Base-by-base conservation (phyloP, 139 green algal species). In the Marvania coccoides region DNA sequence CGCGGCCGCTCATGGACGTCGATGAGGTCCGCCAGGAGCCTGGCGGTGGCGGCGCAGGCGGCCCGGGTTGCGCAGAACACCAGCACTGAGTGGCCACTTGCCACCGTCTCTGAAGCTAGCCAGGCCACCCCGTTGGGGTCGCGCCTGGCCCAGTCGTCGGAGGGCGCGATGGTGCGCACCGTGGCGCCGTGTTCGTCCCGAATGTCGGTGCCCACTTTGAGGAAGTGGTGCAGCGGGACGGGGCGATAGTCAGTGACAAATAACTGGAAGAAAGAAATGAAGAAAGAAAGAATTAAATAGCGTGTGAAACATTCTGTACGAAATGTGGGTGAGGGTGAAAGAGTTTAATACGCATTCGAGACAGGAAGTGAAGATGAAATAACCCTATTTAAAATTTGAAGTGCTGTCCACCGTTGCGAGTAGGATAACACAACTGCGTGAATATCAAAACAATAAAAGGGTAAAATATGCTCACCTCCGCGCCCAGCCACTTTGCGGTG, bases 51-150 rank as follows among this genome's bases (percentile, higher is more conserved):
- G 61, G 77, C 61, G 59, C 81, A 87, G n/a, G 31, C 61, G 48
- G 34, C 46, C 65, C 90, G 89, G 40, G 83, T 85, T 39, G 61
- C 72, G 71, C 91, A 97, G 69, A 97, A 97, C 3, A 97, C 69
- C 9, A 97, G 78, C 24, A 93, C 88, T n/a, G 80, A 87, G 69
- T 95, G 69, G 4, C 82, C 79, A 2, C 79, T 64, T 23, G 77
- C 30, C 26, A 90, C 61, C 0, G 82, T 92, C 66, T 94, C 86
- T 9, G 73, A 28, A 3, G 69, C 64, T 1, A 98, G 84, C 53
- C 68, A 30, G 0, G 71, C 83, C 6, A 89, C 34, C 28, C 83
- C 81, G 68, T 91, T 83, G 0, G 58, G 33, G 64, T 97, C 90
- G 14, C 47, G 24, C 46, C 67, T 42, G 28, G 65, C 61, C 72